A percentile compares a stretch with the other conserved stretches of the same genome.
Evolutionary conservation across 345 rosid genomes (phyloP).

Genomic region (Citrus unshiu): DNA sequence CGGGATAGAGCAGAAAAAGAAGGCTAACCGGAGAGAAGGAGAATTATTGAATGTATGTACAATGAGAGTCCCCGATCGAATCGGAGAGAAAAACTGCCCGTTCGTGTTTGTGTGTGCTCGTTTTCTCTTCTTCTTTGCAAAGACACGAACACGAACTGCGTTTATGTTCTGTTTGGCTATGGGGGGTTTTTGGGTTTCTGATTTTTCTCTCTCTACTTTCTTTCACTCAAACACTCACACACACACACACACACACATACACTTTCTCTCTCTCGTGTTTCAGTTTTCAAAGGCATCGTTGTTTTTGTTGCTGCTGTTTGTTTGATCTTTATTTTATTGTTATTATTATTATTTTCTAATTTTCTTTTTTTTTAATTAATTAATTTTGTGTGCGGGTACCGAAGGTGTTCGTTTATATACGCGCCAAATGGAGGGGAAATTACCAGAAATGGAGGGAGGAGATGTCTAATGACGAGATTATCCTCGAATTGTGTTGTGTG

Average conservation of each 20-base stretch:
- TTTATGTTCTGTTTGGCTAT: background rate
- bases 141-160: constrained; percentile 10
- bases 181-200: background rate
- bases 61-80: constrained; percentile 51
- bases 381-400: constrained; percentile 29
- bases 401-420: constrained; percentile 44
- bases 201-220: constrained; percentile 15
- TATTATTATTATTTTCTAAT: background rate
- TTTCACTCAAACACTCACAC: constrained; percentile 1
- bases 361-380: background rate
- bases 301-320: constrained; percentile 11
- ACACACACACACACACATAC: background rate
- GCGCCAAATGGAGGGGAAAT: constrained; percentile 54
- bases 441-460: background rate
- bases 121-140: constrained; percentile 24
- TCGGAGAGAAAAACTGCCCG: constrained; percentile 17
- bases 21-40: constrained; percentile 1
- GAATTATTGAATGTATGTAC: constrained; percentile 7
- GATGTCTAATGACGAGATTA: constrained; percentile 1
- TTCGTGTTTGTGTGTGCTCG: background rate
- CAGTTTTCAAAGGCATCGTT: constrained; percentile 33
- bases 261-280: constrained; percentile 1
- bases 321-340: constrained; percentile 36
- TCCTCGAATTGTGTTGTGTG: background rate
- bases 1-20: background rate